Evolutionary conservation across 2,329 filamentous ascomycete species (phyloP), one percentile per base, ranked within the genome.

Genomic region (Bimuria novae-zelandiae): DNA sequence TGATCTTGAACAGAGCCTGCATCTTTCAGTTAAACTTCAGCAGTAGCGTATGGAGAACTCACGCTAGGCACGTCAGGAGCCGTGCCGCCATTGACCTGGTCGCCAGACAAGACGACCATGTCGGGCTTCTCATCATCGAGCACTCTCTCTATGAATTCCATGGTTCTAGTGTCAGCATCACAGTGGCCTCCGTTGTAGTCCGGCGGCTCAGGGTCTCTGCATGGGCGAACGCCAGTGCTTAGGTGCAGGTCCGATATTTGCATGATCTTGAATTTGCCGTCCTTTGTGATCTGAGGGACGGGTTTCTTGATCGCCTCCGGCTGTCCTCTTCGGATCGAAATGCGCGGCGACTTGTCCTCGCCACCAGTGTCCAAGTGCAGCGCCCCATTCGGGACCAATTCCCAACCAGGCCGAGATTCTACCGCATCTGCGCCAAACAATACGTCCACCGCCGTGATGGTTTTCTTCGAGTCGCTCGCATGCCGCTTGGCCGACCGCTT

Each of bases 201-300:
- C 56, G 85, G 83, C 0, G 92, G 92, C 61, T 93, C 82, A n/a
- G 91, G 85, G 63, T 99, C 92, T 60, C 94, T 86, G 69, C 94
- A 99, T 39, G 77, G 76, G 8, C 94, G 94, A 4, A 92, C 81
- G 8, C 93, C 94, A 2, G 94, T 99, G 68, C 91, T 93, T 51
- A 99, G 77, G 74, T 99, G 94, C 56, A 97, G 77, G 76, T 99
- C 94, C n/a, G 92, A 89, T 50, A 96, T 80, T 75, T 99, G 94
- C 82, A 99, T 86, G 60, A 99, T 96, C 79, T 97, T 97, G 79
- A 97, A 97, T 64, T 89, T 91, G 25, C 93, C 94, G 70, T 94
- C 91, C 56, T 95, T 91, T 37, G 85, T 84, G 58, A 99, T 90
- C 53, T 89, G 85, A 10, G 88, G 89, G 33, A 85, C 79, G 0